Conservation (phyloP, 1,139 yeast species). For the Eremothecium gossypii region DNA sequence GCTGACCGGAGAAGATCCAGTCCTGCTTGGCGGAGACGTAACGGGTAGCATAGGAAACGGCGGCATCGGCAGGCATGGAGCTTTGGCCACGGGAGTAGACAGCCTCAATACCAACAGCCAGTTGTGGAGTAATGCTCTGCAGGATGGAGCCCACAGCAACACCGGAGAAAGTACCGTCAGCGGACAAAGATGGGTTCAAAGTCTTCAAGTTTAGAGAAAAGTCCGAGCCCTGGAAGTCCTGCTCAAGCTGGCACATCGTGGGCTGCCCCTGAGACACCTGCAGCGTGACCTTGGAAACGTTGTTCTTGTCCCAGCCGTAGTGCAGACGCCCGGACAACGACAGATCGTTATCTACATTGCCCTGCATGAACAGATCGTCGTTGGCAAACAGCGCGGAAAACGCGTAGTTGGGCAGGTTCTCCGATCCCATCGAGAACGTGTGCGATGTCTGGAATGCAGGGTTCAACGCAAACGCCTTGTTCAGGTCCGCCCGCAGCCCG, state of each 20-base stretch:
- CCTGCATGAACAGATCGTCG: conserved; percentile 81
- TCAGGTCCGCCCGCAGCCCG: conserved; percentile 93
- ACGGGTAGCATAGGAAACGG: conserved; percentile 84
- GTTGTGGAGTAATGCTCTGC: conserved; percentile 77
- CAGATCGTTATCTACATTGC: conserved; percentile 79
- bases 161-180: conserved; percentile 70
- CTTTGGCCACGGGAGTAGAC: conserved; percentile 77
- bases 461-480: conserved; percentile 81
- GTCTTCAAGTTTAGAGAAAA: conserved; percentile 83
- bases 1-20: conserved; percentile 92
- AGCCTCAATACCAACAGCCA: conserved; percentile 88
- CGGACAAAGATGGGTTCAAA: conserved; percentile 74
- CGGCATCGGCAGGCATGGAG: conserved; percentile 80
- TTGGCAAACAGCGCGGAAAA: conserved; percentile 86
- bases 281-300: conserved; percentile 75
- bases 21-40: conserved; percentile 59
- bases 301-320: conserved; percentile 80
- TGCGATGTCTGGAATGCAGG: conserved; percentile 98
- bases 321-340: conserved; percentile 84
- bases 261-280: conserved; percentile 89
- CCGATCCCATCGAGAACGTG: conserved; percentile 83
- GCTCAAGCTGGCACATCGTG: conserved; percentile 92
- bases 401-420: conserved; percentile 82
- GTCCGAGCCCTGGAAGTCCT: conserved; percentile 86
- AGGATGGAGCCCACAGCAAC: conserved; percentile 85